Percentiles rank a stretch among this genome's conserved stretches.
These are phyloP conservation scores for Cordyceps tenuipes DNA, from an alignment of 2,329 filamentous ascomycete genomes.

Conservation along the genomic window DNA sequence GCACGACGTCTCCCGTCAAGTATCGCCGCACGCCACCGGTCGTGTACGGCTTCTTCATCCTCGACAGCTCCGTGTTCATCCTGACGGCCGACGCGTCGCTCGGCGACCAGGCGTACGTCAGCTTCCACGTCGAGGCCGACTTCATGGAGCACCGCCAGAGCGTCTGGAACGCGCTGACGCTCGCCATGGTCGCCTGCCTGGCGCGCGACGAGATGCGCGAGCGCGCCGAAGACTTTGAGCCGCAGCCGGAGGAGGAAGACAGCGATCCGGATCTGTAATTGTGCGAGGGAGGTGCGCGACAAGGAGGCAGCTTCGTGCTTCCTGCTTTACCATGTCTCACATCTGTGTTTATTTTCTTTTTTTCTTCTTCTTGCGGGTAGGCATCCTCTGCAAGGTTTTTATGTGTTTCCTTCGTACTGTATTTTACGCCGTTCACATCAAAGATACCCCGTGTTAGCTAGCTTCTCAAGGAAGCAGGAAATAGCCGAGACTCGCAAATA, in stretches of 20 bases:
- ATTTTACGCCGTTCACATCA: not conserved
- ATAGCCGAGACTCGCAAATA: not conserved
- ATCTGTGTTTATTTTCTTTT: not conserved
- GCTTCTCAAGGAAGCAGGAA: not conserved
- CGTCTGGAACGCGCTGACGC: conserved; percentile 37
- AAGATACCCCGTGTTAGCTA: conserved; percentile 2
- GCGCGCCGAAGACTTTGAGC: conserved; percentile 28
- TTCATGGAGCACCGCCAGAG: conserved; percentile 32
- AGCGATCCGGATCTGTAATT: conserved; percentile 30
- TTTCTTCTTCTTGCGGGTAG: not conserved
- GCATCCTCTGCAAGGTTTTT: not conserved
- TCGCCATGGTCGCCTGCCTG: conserved; percentile 31
- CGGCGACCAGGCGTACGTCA: conserved; percentile 28
- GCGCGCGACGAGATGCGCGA: conserved; percentile 32
- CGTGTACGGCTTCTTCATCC: conserved; percentile 35
- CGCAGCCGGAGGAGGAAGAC: conserved; percentile 21
- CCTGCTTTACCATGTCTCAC: not conserved
- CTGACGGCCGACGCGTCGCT: conserved; percentile 32
- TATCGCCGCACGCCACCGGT: conserved; percentile 30
- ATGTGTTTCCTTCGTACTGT: not conserved
- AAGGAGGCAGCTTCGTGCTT: not conserved
- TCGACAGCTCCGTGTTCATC: conserved; percentile 31
- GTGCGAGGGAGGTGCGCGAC: not conserved
- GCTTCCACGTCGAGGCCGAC: conserved; percentile 34
- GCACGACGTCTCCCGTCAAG: not conserved